These are phyloP conservation scores for Trichoderma simmonsii DNA, from an alignment of 2,329 filamentous ascomycete genomes.

Conservation along the genomic window DNA sequence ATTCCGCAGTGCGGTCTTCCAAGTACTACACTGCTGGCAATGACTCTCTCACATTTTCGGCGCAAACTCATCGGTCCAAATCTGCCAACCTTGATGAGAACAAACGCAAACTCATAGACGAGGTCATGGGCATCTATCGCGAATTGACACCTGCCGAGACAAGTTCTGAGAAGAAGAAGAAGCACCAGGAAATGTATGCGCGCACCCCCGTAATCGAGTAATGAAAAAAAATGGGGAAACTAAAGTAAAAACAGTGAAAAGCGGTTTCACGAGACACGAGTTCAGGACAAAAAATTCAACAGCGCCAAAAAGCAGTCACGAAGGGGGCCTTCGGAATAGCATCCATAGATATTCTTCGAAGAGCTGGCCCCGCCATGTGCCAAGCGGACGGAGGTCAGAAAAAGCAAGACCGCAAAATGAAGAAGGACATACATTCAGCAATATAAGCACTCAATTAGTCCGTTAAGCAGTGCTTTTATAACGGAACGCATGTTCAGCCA, in stretches of 20 bases:
- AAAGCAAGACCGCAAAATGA: too few relatives aligned
- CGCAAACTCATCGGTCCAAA: conserved; percentile 52
- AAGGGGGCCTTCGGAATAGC: conserved; percentile 32
- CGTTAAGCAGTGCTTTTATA: too few relatives aligned
- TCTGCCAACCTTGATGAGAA: conserved; percentile 54
- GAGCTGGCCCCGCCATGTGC: too few relatives aligned
- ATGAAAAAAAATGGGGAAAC: background rate
- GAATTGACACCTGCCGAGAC: conserved; percentile 47
- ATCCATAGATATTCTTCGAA: too few relatives aligned
- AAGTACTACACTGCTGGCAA: conserved; percentile 52
- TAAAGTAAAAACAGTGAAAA: conserved; percentile 40
- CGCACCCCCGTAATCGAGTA: background rate
- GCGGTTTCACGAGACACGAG: conserved; percentile 42
- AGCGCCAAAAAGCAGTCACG: conserved; percentile 51
- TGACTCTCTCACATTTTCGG: conserved; percentile 54
- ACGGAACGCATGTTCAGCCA: too few relatives aligned
- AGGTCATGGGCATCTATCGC: conserved; percentile 47
- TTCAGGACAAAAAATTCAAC: conserved; percentile 48
- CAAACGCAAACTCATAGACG: conserved; percentile 46
- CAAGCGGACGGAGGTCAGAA: too few relatives aligned
- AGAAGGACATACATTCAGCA: too few relatives aligned
- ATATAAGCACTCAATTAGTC: too few relatives aligned
- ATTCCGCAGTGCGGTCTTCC: conserved; percentile 45
- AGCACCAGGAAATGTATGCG: conserved; percentile 46
- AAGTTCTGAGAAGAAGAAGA: conserved; percentile 45